Conservation (phyloP, 2,329 filamentous ascomycete genomes). For the Fusarium acutatum region DNA sequence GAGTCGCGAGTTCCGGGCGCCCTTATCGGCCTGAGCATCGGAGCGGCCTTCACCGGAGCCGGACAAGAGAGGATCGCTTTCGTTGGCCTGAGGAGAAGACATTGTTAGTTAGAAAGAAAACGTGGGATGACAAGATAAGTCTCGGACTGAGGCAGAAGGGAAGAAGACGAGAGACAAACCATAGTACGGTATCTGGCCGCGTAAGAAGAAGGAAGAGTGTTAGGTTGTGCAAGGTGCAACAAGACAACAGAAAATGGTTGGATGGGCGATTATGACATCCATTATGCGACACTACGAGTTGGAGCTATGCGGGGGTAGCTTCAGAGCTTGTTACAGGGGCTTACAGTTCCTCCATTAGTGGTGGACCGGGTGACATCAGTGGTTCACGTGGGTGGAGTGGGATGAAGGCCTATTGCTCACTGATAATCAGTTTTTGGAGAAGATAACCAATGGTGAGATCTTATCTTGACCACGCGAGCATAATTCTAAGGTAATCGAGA, state of each 20-base stretch:
- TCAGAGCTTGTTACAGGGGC: constrained; percentile 5
- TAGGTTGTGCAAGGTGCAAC: constrained; percentile 9
- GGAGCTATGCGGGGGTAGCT: constrained; percentile 8
- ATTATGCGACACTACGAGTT: constrained; percentile 13
- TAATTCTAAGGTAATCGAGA: constrained; percentile 13
- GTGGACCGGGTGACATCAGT: constrained; percentile 34
- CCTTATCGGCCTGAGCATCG: constrained; percentile 37
- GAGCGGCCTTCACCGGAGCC: constrained; percentile 44
- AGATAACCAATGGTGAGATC: constrained; percentile 19
- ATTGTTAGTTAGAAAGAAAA: constrained; percentile 20
- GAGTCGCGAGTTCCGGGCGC: constrained; percentile 53
- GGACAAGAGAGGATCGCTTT: constrained; percentile 55
- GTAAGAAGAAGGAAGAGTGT: constrained; percentile 11
- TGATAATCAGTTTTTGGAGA: neutral
- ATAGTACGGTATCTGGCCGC: constrained; percentile 23
- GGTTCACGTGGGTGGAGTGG: constrained; percentile 11
- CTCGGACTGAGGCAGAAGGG: neutral
- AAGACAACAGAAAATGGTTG: constrained; percentile 1
- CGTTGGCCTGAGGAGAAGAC: constrained; percentile 46
- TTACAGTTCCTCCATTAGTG: constrained; percentile 8
- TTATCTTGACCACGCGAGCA: constrained; percentile 25
- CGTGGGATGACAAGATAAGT: constrained; percentile 7
- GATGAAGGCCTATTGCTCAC: constrained; percentile 10
- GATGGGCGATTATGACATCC: neutral
- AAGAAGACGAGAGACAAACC: constrained; percentile 21